Evolutionary conservation across 148 eudicot genomes (phyloP).

Genomic region (Rhododendron griersonianum): DNA sequence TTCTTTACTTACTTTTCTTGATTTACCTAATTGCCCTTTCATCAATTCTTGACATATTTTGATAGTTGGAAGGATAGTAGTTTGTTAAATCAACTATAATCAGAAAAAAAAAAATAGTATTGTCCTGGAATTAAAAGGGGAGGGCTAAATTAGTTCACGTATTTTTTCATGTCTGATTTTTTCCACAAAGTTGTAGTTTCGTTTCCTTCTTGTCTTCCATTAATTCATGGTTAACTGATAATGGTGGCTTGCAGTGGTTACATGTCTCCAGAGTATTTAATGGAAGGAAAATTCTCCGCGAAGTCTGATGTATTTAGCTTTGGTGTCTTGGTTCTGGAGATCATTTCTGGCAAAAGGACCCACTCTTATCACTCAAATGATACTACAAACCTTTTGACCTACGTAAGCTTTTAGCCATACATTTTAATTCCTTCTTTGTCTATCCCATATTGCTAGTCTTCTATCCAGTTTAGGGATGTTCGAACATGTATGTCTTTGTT

Average conservation of each 20-base stretch:
- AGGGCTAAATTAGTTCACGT: neutral
- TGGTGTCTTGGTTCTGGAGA: conserved; percentile 43
- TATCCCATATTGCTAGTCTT: neutral
- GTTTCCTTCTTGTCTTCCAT: neutral
- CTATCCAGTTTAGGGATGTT: neutral
- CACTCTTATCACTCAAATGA: neutral
- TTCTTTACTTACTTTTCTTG: neutral
- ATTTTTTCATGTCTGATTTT: neutral
- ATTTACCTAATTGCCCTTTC: neutral
- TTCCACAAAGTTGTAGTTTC: neutral
- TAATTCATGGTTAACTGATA: neutral
- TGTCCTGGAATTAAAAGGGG: neutral
- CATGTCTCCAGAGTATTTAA: conserved; percentile 25
- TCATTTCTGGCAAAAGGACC: conserved; percentile 23
- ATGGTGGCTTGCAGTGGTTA: conserved; percentile 21
- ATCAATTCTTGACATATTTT: neutral
- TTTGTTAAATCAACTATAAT: neutral
- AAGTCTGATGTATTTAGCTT: conserved; percentile 61
- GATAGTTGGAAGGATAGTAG: neutral
- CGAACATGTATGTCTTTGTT: neutral
- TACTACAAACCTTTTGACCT: conserved; percentile 9
- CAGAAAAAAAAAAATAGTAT: neutral
- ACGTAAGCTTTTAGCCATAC: conserved; percentile 22
- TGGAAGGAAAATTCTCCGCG: conserved; percentile 37
- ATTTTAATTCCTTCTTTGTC: neutral